Evolutionary conservation across 148 eudicot genomes (phyloP), one percentile per base, ranked within the genome.

Genomic region (Nepenthes gracilis): DNA sequence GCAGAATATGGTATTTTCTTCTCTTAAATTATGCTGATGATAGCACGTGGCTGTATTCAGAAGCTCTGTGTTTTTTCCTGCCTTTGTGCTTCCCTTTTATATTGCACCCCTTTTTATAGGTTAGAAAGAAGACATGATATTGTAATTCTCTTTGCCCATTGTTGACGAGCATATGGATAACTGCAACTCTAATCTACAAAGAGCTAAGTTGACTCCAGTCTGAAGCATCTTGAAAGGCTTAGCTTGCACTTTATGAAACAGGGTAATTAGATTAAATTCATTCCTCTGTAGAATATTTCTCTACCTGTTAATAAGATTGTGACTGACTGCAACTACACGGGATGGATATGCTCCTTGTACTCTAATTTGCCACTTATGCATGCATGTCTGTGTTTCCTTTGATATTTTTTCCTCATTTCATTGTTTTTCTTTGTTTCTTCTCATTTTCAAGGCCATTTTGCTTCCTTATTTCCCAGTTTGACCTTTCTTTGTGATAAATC

Each of bases 1-100:
- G 99, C 88, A 79, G 71, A 86, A 70, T 40, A 80, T 81, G 95
- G 96, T 93, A 89, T 55, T 63, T 23, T 50, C 47, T 58, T 65
- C 55, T 23, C 58, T 34, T 62, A 10, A 35, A 43, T 43, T 55
- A 40, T 55, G 45, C 63, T 6, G 43, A 32, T 55, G 12, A 33
- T 50, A 37, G 49, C 57, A 53, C 65, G 35, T 54, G 23, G 60
- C 52, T 54, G 5, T 35, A 12, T 32, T 57, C 15, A 23, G 2
- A 37, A 49, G 33, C 43, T 64, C 43, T 64, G 47, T 32, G 12
- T 9, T 63, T 33, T 64, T 23, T 56, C n/a, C 34, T 35, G 11
- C 32, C 47, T 50, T 35, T 15, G 13, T 4, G 10, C 12, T 64
- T 43, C 4, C 14, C 9, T 58, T 33, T 47, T 45, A 37, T 54